Percentiles rank a stretch among this genome's conserved stretches.
phyloP scores from a whole-genome alignment of 306 rosid species.

The Inga oerstediana region DNA sequence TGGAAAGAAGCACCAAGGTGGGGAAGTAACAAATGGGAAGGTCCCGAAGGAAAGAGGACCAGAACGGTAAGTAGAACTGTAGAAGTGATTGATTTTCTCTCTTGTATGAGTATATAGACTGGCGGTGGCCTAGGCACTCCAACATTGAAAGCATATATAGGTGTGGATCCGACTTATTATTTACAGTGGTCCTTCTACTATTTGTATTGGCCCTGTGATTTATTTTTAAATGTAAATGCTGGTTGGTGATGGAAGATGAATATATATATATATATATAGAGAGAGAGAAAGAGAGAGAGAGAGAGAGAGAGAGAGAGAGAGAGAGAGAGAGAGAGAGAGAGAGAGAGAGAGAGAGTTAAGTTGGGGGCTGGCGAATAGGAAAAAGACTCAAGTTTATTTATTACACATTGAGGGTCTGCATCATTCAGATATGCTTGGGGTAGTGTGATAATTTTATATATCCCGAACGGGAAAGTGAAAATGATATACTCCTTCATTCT shows the following conservation, averaged over 20 bases:
- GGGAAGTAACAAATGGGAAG: conserved; percentile 1
- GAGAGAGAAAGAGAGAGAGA: no score
- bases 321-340: background rate
- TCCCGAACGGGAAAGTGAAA: background rate
- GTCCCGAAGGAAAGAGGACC: background rate
- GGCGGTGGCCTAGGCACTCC: background rate
- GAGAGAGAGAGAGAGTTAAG: background rate
- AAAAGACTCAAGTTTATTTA: background rate
- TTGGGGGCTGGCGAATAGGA: background rate
- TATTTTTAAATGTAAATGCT: background rate
- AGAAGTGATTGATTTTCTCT: background rate
- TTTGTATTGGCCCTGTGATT: background rate
- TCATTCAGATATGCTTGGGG: background rate
- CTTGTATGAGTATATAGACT: no score
- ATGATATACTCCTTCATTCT: background rate
- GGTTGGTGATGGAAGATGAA: background rate
- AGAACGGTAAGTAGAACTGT: background rate
- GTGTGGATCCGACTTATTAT: background rate
- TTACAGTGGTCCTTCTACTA: background rate
- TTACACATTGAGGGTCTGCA: background rate
- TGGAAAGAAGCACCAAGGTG: background rate
- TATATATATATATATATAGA: no score
- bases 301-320: background rate
- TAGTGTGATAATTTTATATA: background rate
- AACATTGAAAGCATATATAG: background rate